Evolutionary conservation across 1,139 yeast species (phyloP).

Genomic region (Geotrichum siamense): DNA sequence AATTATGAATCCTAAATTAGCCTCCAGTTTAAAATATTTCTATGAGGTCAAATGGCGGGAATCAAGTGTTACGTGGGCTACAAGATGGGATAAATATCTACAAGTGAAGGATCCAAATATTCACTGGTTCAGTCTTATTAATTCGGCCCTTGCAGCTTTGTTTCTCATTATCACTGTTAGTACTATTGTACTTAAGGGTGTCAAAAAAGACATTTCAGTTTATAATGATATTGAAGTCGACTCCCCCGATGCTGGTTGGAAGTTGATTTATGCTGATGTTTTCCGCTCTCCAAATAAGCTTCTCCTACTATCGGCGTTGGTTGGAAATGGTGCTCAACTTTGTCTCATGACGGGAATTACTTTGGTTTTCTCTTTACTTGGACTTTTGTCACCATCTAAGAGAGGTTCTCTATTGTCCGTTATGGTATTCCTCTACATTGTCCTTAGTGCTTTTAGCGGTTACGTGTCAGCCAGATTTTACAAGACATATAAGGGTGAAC

Average conservation of each 20-base stretch:
- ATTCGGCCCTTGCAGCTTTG: slow-evolving; percentile 73
- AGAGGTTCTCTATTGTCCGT: slow-evolving; percentile 91
- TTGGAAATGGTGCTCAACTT: slow-evolving; percentile 86
- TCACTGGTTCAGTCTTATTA: slow-evolving; percentile 90
- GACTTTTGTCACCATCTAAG: slow-evolving; percentile 86
- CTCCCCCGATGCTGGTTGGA: slow-evolving; percentile 68
- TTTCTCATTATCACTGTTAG: slow-evolving; percentile 72
- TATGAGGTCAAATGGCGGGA: slow-evolving; percentile 60
- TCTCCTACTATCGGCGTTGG: slow-evolving; percentile 65
- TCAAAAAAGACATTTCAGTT: slow-evolving; percentile 76
- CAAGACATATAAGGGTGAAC: slow-evolving; percentile 85
- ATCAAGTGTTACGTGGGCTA: slow-evolving; percentile 88
- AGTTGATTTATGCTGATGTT: slow-evolving; percentile 89
- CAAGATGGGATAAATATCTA: slow-evolving; percentile 96
- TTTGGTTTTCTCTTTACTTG: slow-evolving; percentile 75
- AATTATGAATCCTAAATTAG: slow-evolving; percentile 35
- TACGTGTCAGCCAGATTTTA: slow-evolving; percentile 79
- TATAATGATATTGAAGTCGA: slow-evolving; percentile 92
- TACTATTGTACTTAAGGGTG: slow-evolving; percentile 70
- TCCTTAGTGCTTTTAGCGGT: slow-evolving; percentile 75
- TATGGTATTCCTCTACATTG: slow-evolving; percentile 73
- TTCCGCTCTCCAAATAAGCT: slow-evolving; percentile 76
- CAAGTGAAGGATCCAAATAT: slow-evolving; percentile 87
- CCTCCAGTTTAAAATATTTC: slow-evolving; percentile 45
- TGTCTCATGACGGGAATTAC: slow-evolving; percentile 71